Evolutionary conservation across 768 basidiomycete species (phyloP).

Genomic region (Russula dissimulans): DNA sequence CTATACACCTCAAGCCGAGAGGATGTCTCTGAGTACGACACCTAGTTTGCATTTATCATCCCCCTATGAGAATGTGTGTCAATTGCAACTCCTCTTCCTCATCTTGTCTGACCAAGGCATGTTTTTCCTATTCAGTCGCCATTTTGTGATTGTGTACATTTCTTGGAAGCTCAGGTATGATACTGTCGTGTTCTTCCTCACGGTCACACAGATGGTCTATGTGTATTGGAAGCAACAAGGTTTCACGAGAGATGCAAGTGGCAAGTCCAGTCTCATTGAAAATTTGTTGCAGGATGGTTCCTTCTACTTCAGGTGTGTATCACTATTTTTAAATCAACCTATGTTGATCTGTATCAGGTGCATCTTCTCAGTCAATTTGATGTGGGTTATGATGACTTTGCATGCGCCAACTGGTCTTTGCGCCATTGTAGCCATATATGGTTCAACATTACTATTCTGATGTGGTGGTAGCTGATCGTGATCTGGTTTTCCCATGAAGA

Average conservation of each 20-base stretch:
- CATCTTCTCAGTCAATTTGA: slow-evolving; percentile 18
- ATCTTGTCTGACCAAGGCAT: not conserved
- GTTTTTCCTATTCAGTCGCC: not conserved
- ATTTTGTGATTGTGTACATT: slow-evolving; percentile 14
- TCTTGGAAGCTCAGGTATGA: slow-evolving; percentile 18
- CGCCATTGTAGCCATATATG: slow-evolving; percentile 15
- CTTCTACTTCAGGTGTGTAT: slow-evolving; percentile 17
- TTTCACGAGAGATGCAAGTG: not conserved
- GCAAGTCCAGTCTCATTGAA: not conserved
- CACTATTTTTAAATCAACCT: not conserved
- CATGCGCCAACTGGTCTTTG: slow-evolving; percentile 18
- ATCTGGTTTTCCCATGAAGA: not conserved
- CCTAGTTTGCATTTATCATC: slow-evolving; percentile 17
- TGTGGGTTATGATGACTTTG: slow-evolving; percentile 19
- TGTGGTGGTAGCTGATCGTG: not conserved
- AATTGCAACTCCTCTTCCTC: not conserved
- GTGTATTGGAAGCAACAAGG: slow-evolving; percentile 13
- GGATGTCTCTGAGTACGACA: not conserved
- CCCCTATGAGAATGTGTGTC: slow-evolving; percentile 12
- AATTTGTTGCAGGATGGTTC: slow-evolving; percentile 15
- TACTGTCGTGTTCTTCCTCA: slow-evolving; percentile 17
- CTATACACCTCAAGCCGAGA: not conserved
- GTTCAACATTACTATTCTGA: not conserved
- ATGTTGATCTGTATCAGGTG: not conserved
- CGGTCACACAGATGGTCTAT: slow-evolving; percentile 14